Conservation (phyloP, 202 grass and related monocot species). For the Setaria viridis region DNA sequence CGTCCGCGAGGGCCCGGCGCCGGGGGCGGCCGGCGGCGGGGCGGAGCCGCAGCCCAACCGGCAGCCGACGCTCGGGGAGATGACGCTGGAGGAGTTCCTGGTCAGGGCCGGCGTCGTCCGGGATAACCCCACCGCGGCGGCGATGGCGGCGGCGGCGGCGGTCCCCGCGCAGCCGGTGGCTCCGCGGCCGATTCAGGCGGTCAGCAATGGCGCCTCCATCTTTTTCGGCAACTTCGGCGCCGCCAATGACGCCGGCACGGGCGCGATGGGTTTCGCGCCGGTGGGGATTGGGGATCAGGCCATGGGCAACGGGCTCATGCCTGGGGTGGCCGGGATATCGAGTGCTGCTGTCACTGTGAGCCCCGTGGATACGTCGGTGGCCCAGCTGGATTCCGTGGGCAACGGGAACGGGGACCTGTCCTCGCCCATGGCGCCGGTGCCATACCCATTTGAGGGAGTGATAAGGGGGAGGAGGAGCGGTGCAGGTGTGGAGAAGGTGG, state of each 20-base stretch:
- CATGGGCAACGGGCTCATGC: slow-evolving; percentile 61
- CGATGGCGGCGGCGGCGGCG: background rate
- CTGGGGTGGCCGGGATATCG: slow-evolving; percentile 38
- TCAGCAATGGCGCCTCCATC: slow-evolving; percentile 45
- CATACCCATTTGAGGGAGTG: slow-evolving; percentile 49
- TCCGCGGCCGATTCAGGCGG: slow-evolving; percentile 37
- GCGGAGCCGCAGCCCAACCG: slow-evolving; percentile 34
- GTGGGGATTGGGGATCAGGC: slow-evolving; percentile 54
- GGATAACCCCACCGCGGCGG: slow-evolving; percentile 35
- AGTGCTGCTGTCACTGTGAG: slow-evolving; percentile 21
- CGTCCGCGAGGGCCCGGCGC: slow-evolving; percentile 19
- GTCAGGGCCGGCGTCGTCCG: slow-evolving; percentile 65
- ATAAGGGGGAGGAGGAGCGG: slow-evolving; percentile 61
- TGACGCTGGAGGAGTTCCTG: slow-evolving; percentile 74
- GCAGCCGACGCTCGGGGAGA: slow-evolving; percentile 73
- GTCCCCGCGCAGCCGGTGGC: slow-evolving; percentile 14
- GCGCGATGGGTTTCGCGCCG: slow-evolving; percentile 43
- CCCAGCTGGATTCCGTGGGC: slow-evolving; percentile 44
- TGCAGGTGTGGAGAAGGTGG: slow-evolving; percentile 59
- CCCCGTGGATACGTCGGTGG: slow-evolving; percentile 38
- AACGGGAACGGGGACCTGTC: slow-evolving; percentile 52
- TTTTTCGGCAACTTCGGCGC: slow-evolving; percentile 44
- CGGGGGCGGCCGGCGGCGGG: background rate
- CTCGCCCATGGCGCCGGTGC: slow-evolving; percentile 54
- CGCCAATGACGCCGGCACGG: slow-evolving; percentile 25